These are phyloP conservation scores for Wickerhamiella vanderwaltii DNA, from an alignment of 805 yeast species.

Conservation along the genomic window DNA sequence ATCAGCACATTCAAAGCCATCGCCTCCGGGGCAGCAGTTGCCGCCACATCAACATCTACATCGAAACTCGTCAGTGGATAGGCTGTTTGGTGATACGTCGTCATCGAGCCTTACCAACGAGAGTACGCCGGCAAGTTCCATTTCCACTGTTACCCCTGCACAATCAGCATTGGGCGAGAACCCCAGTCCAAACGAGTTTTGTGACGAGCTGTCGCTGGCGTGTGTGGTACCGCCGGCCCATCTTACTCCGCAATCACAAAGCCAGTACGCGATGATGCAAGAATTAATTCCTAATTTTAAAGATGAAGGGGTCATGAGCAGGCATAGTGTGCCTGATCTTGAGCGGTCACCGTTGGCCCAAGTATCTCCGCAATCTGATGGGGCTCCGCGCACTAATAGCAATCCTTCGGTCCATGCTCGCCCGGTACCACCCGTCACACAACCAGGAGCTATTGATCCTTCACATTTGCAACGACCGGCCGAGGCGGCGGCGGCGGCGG, in stretches of 20 bases:
- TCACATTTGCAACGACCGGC: background rate
- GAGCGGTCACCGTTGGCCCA: background rate
- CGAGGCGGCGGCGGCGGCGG: background rate
- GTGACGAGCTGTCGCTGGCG: slow-evolving; percentile 62
- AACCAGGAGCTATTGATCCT: background rate
- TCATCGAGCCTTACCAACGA: background rate
- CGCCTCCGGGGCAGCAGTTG: background rate
- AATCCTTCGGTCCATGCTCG: background rate
- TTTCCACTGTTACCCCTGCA: slow-evolving; percentile 5
- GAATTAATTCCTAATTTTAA: background rate
- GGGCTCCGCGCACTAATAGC: background rate
- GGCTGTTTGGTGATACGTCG: background rate
- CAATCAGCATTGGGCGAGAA: slow-evolving; percentile 7
- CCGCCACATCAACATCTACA: too few species aligned
- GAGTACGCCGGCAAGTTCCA: background rate
- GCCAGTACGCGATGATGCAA: background rate
- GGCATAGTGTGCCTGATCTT: background rate
- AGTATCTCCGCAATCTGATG: background rate
- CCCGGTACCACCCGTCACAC: background rate
- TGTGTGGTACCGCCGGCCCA: slow-evolving; percentile 12
- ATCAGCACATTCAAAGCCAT: background rate
- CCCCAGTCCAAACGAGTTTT: slow-evolving; percentile 68
- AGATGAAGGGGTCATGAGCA: background rate
- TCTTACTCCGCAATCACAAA: too few species aligned
- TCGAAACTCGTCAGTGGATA: background rate